A percentile compares a stretch with the other conserved stretches of the same genome.
Evolutionary conservation across 2,329 filamentous ascomycete genomes (phyloP).

Genomic region (Monosporascus cannonballus): DNA sequence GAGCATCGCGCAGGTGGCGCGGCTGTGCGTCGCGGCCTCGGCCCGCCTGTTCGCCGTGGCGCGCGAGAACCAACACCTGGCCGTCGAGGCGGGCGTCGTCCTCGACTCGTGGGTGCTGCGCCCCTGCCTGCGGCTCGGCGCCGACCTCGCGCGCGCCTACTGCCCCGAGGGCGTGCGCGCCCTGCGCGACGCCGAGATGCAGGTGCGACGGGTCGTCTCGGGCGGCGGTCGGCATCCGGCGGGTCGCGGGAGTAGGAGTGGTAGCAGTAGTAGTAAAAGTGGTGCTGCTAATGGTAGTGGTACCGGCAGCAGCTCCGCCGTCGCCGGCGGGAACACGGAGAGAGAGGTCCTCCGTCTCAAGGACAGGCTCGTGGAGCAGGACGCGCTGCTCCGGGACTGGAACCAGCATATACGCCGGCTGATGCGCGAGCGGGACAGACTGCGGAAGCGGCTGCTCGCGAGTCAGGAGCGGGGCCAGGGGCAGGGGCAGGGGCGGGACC

Average conservation of each 20-base stretch:
- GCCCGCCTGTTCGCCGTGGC: slow-evolving; percentile 8
- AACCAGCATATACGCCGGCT: slow-evolving; percentile 8
- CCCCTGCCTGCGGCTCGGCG: slow-evolving; percentile 4
- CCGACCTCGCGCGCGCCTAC: slow-evolving; percentile 5
- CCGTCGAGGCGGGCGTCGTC: slow-evolving; percentile 2
- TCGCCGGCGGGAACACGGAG: background rate
- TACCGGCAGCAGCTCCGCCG: background rate
- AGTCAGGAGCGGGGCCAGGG: background rate
- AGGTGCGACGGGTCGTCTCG: slow-evolving; percentile 1
- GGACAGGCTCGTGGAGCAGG: slow-evolving; percentile 13
- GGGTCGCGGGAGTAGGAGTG: background rate
- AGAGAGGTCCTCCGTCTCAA: slow-evolving; percentile 8
- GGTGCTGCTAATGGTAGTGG: background rate
- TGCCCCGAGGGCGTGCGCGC: slow-evolving; percentile 5
- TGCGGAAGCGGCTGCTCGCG: slow-evolving; percentile 5
- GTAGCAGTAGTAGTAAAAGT: background rate
- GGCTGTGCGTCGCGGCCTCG: slow-evolving; percentile 9
- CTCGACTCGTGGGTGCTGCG: slow-evolving; percentile 10
- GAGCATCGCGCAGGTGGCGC: slow-evolving; percentile 1
- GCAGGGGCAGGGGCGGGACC: background rate
- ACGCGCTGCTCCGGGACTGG: slow-evolving; percentile 9
- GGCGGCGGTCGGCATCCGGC: background rate
- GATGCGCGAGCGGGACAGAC: slow-evolving; percentile 8
- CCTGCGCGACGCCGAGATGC: slow-evolving; percentile 7
- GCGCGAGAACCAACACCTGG: slow-evolving; percentile 10